These are phyloP conservation scores for Eucalyptus grandis DNA, from an alignment of 345 rosid genomes.

Conservation along the genomic window DNA sequence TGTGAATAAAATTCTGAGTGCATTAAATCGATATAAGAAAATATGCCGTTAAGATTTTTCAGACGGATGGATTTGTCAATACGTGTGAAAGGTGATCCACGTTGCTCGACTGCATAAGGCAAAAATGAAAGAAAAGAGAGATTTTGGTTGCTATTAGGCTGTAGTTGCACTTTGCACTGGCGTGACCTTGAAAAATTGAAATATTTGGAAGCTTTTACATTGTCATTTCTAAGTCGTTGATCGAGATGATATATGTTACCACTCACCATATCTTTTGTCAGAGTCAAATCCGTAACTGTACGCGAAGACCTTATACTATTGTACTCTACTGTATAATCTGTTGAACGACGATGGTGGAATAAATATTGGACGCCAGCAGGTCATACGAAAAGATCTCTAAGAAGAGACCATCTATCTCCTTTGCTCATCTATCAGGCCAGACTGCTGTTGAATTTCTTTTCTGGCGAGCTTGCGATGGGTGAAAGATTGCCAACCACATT, in stretches of 20 bases:
- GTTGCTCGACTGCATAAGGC: background rate
- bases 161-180: background rate
- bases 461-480: background rate
- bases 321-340: background rate
- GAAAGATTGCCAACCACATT: background rate
- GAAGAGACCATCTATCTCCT: background rate
- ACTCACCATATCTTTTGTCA: background rate
- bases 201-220: background rate
- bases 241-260: background rate
- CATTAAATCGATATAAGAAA: background rate
- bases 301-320: background rate
- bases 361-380: background rate
- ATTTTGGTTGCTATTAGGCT: background rate
- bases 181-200: background rate
- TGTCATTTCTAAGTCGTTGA: background rate
- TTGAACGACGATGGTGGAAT: background rate
- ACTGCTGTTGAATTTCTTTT: background rate
- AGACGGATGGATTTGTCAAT: background rate
- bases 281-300: background rate
- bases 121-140: background rate
- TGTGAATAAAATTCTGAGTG: background rate
- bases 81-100: background rate
- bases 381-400: background rate
- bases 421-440: background rate
- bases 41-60: background rate